phyloP scores from a whole-genome alignment of 495 filamentous ascomycete species.

The Daldinia loculata region DNA sequence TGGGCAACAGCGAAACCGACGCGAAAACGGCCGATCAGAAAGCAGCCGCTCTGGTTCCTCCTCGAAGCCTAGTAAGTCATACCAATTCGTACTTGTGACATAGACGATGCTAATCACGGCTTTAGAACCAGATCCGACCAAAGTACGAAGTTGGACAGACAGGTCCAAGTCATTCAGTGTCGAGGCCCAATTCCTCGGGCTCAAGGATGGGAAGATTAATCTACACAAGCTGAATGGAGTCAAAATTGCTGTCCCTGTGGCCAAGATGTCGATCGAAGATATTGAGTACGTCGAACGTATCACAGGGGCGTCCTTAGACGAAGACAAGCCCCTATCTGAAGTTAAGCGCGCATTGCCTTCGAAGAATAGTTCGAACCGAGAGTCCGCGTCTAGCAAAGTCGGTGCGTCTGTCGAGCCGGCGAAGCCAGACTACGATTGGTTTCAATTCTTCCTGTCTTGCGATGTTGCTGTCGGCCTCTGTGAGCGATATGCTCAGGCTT shows the following conservation, averaged over 20 bases:
- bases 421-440: conserved; percentile 92
- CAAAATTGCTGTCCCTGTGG: conserved; percentile 94
- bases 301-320: conserved; percentile 89
- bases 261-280: conserved; percentile 95
- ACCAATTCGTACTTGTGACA: neutral
- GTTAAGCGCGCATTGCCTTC: conserved; percentile 62
- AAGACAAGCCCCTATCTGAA: conserved; percentile 93
- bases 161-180: conserved; percentile 95
- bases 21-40: conserved; percentile 67
- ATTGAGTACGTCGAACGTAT: conserved; percentile 90
- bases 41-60: conserved; percentile 55
- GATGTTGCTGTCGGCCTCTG: conserved; percentile 91
- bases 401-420: conserved; percentile 64
- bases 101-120: neutral
- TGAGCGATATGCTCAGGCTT: conserved; percentile 90
- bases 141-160: conserved; percentile 93
- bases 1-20: conserved; percentile 73
- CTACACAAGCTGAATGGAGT: conserved; percentile 97
- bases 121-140: conserved; percentile 81
- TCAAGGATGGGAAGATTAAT: conserved; percentile 95
- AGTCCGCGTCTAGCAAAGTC: conserved; percentile 44
- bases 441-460: conserved; percentile 94
- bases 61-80: conserved; percentile 76
- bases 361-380: conserved; percentile 37
- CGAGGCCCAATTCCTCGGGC: conserved; percentile 93